Conservation (phyloP, 306 rosid genomes). For the Parietaria judaica region DNA sequence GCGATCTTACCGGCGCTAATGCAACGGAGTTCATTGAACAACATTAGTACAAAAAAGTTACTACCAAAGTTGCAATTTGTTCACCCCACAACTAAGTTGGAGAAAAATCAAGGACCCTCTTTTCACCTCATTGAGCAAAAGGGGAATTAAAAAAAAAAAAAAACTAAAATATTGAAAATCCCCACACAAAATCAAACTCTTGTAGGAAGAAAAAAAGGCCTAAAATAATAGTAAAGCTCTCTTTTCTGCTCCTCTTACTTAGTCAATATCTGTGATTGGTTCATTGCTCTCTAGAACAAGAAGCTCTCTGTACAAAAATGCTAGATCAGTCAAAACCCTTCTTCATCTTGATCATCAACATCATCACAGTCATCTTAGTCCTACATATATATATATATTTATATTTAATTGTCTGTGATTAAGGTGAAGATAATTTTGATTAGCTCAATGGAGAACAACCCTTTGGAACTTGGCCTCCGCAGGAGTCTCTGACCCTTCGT, state of each 20-base stretch:
- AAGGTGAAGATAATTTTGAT: constrained; percentile 22
- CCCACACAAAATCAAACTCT: constrained; percentile 22
- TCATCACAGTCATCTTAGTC: constrained; percentile 10
- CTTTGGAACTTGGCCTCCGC: constrained; percentile 64
- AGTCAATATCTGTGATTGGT: constrained; percentile 31
- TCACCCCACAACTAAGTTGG: constrained; percentile 33
- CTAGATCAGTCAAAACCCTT: constrained; percentile 51
- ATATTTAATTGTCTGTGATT: background rate
- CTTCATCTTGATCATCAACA: background rate
- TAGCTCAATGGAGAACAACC: constrained; percentile 50
- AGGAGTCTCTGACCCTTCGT: constrained; percentile 57
- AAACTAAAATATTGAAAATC: constrained; percentile 43
- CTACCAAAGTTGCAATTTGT: constrained; percentile 29
- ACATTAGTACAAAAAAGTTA: background rate
- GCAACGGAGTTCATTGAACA: no score
- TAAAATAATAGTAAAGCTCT: constrained; percentile 25
- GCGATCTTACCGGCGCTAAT: no score
- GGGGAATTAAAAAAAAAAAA: constrained; percentile 9
- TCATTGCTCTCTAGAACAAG: constrained; percentile 24
- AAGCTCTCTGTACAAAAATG: constrained; percentile 46
- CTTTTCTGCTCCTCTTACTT: constrained; percentile 18
- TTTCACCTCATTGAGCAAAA: constrained; percentile 34
- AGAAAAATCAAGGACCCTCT: constrained; percentile 21
- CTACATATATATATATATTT: background rate
- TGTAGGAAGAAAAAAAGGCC: constrained; percentile 13